phyloP scores from a whole-genome alignment of 768 basidiomycete species.

The Lactifluus piperatus region DNA sequence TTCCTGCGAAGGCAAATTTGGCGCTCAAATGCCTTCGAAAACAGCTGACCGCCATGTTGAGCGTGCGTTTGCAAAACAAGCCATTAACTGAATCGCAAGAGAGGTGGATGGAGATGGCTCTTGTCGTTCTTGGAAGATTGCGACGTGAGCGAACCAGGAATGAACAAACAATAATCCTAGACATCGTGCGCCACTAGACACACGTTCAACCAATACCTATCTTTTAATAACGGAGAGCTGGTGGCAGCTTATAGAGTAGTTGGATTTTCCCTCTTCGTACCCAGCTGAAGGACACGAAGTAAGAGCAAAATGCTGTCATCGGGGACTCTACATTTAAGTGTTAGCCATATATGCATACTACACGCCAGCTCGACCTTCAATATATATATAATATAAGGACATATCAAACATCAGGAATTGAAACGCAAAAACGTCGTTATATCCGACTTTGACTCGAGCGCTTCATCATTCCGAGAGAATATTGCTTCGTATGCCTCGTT shows the following conservation, averaged over 20 bases:
- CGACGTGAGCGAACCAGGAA: constrained; percentile 23
- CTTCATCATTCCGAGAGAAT: constrained; percentile 47
- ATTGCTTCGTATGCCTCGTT: constrained; percentile 49
- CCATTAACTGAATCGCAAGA: constrained; percentile 48
- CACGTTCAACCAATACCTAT: background rate
- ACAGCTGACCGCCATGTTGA: constrained; percentile 49
- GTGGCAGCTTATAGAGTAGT: background rate
- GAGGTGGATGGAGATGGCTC: constrained; percentile 65
- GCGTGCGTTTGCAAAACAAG: constrained; percentile 59
- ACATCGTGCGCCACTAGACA: constrained; percentile 11
- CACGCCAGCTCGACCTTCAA: too few species aligned
- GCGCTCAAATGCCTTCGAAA: constrained; percentile 75
- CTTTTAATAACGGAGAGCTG: background rate
- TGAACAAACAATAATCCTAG: constrained; percentile 2
- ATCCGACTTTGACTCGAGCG: constrained; percentile 46
- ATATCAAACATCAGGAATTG: constrained; percentile 11
- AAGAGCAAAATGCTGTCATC: too few species aligned
- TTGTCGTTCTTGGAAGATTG: constrained; percentile 49
- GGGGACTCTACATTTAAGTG: too few species aligned
- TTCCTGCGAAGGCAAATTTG: constrained; percentile 61
- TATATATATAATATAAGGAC: constrained; percentile 19
- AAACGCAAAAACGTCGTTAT: constrained; percentile 47
- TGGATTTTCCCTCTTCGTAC: too few species aligned
- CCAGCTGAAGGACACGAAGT: background rate
- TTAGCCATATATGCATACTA: too few species aligned